Evolutionary conservation across 805 yeast genomes (phyloP), one percentile per base, ranked within the genome.

Genomic region (Danielozyma ontarioensis): DNA sequence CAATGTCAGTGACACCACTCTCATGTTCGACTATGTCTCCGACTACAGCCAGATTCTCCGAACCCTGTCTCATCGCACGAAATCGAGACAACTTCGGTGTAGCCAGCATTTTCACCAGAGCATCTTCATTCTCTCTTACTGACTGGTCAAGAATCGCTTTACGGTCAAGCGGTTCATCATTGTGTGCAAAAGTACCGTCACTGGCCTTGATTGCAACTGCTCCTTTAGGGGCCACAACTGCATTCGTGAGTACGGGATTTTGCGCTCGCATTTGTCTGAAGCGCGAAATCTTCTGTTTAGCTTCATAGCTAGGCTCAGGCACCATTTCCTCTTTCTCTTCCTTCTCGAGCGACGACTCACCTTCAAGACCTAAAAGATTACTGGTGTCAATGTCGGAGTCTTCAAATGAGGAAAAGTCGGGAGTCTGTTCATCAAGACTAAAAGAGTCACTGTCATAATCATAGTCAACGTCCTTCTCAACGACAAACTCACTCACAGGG

Each of bases 201-300:
- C 25, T 8, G 5, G n/a, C 25, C 5, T 5, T n/a, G 12, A 23
- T 23, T 5, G 12, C 13, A 4, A 7, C 14, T 11, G 17, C 17
- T 11, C 5, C 7, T 13, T 4, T 7, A 4, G 13, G 17, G 15
- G 10, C 17, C 10, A 23, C n/a, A 23, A 23, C 11, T 13, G 13
- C n/a, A 5, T 23, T 23, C n/a, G n/a, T n/a, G 25, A 19, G 22
- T 10, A 23, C 13, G n/a, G 42, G 38, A n/a, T 36, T 40, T 28
- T 36, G 42, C 12, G 19, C 29, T 25, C 27, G 33, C 50, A 40
- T 39, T 14, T 29, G 36, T 21, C 31, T 42, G 19, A 40, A 48
- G n/a, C 31, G 25, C 12, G 48, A 42, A 4, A 18, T 22, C 23
- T 23, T 33, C 21, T 30, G 15, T 19, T 26, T 37, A 13, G 24